phyloP scores from a whole-genome alignment of 192 early-diverging fungal species.

The Backusella circina region DNA sequence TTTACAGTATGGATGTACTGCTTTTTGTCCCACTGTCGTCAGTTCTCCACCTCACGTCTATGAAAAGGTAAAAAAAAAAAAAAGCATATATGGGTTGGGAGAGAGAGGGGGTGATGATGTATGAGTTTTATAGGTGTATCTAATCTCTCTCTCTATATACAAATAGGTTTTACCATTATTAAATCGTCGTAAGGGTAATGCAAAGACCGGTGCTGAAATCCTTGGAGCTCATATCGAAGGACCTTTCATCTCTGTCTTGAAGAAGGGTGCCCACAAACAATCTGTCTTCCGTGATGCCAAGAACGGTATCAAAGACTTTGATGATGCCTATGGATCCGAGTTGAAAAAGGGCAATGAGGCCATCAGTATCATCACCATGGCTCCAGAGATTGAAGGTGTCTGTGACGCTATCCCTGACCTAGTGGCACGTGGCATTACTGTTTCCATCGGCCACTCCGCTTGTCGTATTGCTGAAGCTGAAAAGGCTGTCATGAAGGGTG shows the following conservation, averaged over 20 bases:
- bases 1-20: slow-evolving; percentile 74
- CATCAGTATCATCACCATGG: slow-evolving; percentile 71
- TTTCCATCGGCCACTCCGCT: slow-evolving; percentile 68
- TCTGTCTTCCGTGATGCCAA: slow-evolving; percentile 41
- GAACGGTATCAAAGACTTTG: slow-evolving; percentile 61
- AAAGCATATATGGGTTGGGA: no score
- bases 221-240: slow-evolving; percentile 71
- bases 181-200: slow-evolving; percentile 59
- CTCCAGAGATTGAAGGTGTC: slow-evolving; percentile 75
- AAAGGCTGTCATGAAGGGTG: slow-evolving; percentile 57
- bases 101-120: no score
- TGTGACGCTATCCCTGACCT: slow-evolving; percentile 62
- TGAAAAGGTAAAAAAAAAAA: slow-evolving; percentile 51
- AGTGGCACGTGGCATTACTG: slow-evolving; percentile 58
- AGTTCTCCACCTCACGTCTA: slow-evolving; percentile 72
- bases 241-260: slow-evolving; percentile 56
- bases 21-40: slow-evolving; percentile 80
- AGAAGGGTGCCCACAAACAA: slow-evolving; percentile 77
- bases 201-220: slow-evolving; percentile 62
- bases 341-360: slow-evolving; percentile 33
- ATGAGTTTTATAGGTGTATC: background rate
- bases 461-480: slow-evolving; percentile 66
- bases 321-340: slow-evolving; percentile 69
- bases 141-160: background rate
- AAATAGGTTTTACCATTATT: slow-evolving; percentile 61